These are phyloP conservation scores for Stephania cephalantha DNA, from an alignment of 164 flowering plant genomes.

Conservation along the genomic window DNA sequence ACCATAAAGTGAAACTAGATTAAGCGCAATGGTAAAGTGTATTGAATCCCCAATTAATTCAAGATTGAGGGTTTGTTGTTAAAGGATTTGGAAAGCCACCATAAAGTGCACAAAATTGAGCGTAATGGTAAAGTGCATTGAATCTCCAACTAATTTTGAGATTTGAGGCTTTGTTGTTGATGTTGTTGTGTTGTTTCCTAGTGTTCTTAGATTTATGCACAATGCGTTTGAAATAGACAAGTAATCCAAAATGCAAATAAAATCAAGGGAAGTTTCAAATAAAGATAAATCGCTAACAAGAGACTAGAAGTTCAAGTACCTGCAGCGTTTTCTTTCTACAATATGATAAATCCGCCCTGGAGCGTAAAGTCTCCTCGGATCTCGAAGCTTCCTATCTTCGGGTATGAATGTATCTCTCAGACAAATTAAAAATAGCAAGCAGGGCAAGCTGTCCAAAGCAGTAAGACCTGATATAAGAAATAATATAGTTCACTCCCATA, in stretches of 20 bases:
- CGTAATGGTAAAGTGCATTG: too few relatives aligned
- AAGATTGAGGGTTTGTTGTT: too few relatives aligned
- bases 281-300: background rate
- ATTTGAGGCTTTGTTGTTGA: too few relatives aligned
- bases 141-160: too few relatives aligned
- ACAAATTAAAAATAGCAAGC: constrained; percentile 73
- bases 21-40: too few relatives aligned
- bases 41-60: too few relatives aligned
- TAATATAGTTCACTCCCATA: constrained; percentile 25
- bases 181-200: background rate
- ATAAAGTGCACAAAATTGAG: too few relatives aligned
- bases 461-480: constrained; percentile 54
- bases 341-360: constrained; percentile 95
- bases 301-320: constrained; percentile 36
- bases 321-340: constrained; percentile 91
- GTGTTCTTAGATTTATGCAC: background rate
- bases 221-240: background rate
- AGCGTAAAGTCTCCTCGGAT: constrained; percentile 89
- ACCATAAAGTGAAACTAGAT: too few relatives aligned
- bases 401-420: constrained; percentile 91
- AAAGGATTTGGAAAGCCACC: too few relatives aligned
- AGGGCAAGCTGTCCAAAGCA: constrained; percentile 94
- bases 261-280: background rate
- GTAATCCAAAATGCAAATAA: background rate
- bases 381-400: constrained; percentile 76